Conservation (phyloP, 495 filamentous ascomycete genomes). For the Penicillium parvum region DNA sequence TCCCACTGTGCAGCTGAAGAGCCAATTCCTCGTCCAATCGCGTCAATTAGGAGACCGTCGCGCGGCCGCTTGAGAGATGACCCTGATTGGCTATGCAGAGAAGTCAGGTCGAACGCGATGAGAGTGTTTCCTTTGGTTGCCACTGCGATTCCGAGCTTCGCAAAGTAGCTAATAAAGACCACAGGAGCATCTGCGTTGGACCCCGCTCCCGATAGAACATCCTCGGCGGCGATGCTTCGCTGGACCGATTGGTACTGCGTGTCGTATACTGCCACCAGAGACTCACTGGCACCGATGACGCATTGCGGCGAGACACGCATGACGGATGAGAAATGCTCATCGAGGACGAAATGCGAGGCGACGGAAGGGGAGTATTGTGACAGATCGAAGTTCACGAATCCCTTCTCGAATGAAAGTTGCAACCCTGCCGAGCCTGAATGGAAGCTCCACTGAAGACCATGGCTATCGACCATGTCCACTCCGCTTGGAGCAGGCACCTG, state of each 20-base stretch:
- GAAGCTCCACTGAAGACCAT: conserved; percentile 40
- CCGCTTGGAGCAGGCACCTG: conserved; percentile 30
- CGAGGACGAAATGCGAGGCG: conserved; percentile 40
- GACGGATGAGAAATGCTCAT: conserved; percentile 40
- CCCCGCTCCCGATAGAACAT: conserved; percentile 31
- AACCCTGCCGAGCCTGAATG: conserved; percentile 41
- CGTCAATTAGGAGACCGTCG: conserved; percentile 65
- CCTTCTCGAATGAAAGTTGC: conserved; percentile 40
- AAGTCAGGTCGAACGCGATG: conserved; percentile 60
- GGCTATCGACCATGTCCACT: conserved; percentile 20
- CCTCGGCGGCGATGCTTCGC: conserved; percentile 45
- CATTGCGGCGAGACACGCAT: conserved; percentile 45
- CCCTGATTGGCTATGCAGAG: conserved; percentile 40
- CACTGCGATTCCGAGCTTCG: conserved; percentile 58
- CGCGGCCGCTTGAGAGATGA: conserved; percentile 57
- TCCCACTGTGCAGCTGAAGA: conserved; percentile 36
- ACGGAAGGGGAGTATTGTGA: conserved; percentile 42
- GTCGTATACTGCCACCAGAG: conserved; percentile 55
- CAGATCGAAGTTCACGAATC: conserved; percentile 42
- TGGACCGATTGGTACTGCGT: conserved; percentile 63
- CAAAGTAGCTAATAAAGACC: conserved; percentile 55
- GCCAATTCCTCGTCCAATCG: conserved; percentile 56
- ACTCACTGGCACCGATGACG: conserved; percentile 43
- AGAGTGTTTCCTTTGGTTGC: conserved; percentile 53
- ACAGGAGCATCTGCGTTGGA: conserved; percentile 19